Conservation (phyloP, 2,329 filamentous ascomycete species). For the Neonectria neomacrospora region DNA sequence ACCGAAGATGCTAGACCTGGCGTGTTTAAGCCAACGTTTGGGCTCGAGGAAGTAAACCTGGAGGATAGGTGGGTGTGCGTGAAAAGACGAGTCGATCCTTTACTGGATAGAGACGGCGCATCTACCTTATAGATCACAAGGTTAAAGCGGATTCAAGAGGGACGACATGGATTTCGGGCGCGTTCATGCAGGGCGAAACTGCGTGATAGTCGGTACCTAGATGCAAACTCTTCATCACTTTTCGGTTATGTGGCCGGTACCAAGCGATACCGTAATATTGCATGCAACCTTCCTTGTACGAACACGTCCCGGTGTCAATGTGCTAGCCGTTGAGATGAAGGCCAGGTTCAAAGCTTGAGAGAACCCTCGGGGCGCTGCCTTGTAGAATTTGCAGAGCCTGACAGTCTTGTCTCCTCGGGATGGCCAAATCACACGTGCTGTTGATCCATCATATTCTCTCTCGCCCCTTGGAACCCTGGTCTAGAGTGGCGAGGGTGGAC, state of each 20-base stretch:
- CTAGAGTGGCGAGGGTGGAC: not conserved
- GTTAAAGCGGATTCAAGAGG: not conserved
- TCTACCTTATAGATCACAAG: conserved; percentile 9
- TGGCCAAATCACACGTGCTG: not conserved
- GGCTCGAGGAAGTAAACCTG: not conserved
- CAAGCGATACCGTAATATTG: no score
- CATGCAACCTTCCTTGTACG: not conserved
- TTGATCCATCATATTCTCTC: not conserved
- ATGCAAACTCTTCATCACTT: conserved; percentile 9
- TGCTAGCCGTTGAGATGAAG: not conserved
- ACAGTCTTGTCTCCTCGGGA: not conserved
- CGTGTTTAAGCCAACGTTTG: not conserved
- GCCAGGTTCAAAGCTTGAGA: not conserved
- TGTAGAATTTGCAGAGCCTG: no score
- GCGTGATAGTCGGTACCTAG: not conserved
- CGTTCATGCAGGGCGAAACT: not conserved
- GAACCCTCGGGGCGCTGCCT: not conserved
- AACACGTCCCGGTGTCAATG: not conserved
- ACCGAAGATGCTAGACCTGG: not conserved
- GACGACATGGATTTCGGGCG: not conserved
- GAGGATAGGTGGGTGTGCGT: not conserved
- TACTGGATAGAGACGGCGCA: conserved; percentile 1
- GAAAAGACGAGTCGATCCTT: conserved; percentile 6
- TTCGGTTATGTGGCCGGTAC: not conserved
- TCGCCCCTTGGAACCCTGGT: not conserved